These are phyloP conservation scores for Oxyria digyna DNA, from an alignment of 148 eudicot species.

Conservation along the genomic window DNA sequence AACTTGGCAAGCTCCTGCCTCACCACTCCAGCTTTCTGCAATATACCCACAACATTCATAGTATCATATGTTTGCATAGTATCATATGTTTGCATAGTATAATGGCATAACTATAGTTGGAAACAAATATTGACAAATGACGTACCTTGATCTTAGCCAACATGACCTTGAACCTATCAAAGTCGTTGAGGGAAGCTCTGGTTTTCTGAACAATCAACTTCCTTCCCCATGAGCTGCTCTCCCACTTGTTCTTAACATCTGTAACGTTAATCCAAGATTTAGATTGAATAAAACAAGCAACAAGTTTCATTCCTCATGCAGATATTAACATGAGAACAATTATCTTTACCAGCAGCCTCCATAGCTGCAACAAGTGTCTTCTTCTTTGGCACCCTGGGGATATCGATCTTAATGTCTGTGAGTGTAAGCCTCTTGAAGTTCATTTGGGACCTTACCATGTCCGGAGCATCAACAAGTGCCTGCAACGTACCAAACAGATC, in stretches of 20 bases:
- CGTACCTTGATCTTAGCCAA: conserved; percentile 62
- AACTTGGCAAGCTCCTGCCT: conserved; percentile 55
- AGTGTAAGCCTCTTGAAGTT: conserved; percentile 54
- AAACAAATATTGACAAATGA: no score
- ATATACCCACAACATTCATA: background rate
- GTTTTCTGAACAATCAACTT: conserved; percentile 52
- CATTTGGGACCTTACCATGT: conserved; percentile 50
- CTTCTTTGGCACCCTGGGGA: conserved; percentile 40
- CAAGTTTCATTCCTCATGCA: background rate
- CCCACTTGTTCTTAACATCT: conserved; percentile 74
- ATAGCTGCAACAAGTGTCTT: conserved; percentile 30
- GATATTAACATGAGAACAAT: background rate
- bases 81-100: no score
- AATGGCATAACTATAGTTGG: background rate
- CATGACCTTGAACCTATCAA: conserved; percentile 66
- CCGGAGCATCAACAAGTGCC: conserved; percentile 51
- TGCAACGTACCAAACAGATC: background rate
- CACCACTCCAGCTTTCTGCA: conserved; percentile 60
- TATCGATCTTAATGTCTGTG: conserved; percentile 41
- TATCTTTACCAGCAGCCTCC: conserved; percentile 37
- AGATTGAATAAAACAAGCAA: background rate
- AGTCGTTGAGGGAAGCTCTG: conserved; percentile 58
- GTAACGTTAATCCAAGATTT: background rate
- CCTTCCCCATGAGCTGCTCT: conserved; percentile 67
- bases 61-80: no score